A percentile compares a stretch with the other conserved stretches of the same genome.
phyloP scores from a whole-genome alignment of 1,284 basidiomycete genomes.

The Cutaneotrichosporon arboriforme region DNA sequence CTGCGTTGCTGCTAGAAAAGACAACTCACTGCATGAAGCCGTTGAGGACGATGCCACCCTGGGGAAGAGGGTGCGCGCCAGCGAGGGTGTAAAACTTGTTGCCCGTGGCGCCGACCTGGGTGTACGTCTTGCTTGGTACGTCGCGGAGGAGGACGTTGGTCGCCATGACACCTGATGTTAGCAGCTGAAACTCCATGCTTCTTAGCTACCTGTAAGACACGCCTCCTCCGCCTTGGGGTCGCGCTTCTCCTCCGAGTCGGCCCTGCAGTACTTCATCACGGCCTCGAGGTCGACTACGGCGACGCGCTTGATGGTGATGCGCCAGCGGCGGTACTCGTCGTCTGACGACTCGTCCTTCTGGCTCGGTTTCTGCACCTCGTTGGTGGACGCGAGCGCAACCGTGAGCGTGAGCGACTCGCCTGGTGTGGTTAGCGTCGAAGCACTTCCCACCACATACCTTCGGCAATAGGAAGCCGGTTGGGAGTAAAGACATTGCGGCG shows the following conservation, averaged over 20 bases:
- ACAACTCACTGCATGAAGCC: slow-evolving; percentile 42
- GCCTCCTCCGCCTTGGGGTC: slow-evolving; percentile 26
- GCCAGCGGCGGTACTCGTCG: slow-evolving; percentile 34
- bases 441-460: slow-evolving; percentile 18
- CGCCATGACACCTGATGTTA: slow-evolving; percentile 31
- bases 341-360: slow-evolving; percentile 26
- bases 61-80: slow-evolving; percentile 28
- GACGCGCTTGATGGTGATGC: slow-evolving; percentile 34
- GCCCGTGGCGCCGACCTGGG: slow-evolving; percentile 38
- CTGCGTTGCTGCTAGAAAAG: background rate
- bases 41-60: slow-evolving; percentile 39
- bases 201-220: slow-evolving; percentile 36
- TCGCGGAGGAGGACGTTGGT: slow-evolving; percentile 43
- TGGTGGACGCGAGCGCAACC: slow-evolving; percentile 30
- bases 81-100: slow-evolving; percentile 40
- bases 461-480: slow-evolving; percentile 25
- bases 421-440: background rate
- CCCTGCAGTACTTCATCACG: slow-evolving; percentile 37
- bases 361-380: slow-evolving; percentile 23
- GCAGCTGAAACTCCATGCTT: too few species aligned
- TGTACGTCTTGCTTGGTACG: slow-evolving; percentile 33
- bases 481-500: slow-evolving; percentile 41
- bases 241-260: slow-evolving; percentile 18
- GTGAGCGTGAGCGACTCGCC: slow-evolving; percentile 12
- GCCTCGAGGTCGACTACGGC: slow-evolving; percentile 36